These are phyloP conservation scores for Pleurotus pulmonarius DNA, from an alignment of 768 basidiomycete genomes.

Conservation along the genomic window DNA sequence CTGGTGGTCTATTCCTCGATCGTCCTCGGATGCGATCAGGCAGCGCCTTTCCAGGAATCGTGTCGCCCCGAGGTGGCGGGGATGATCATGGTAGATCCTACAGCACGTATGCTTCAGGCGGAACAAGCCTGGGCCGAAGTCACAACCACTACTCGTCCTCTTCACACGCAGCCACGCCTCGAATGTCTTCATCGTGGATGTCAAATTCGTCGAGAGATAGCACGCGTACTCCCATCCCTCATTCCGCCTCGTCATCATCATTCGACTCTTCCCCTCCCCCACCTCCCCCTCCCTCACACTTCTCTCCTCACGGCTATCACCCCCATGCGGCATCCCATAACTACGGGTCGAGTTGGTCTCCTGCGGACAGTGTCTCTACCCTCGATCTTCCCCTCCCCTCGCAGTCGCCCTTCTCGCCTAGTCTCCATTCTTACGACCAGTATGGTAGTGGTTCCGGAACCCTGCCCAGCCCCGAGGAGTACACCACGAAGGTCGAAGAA, in stretches of 20 bases:
- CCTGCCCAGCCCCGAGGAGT: conserved; percentile 40
- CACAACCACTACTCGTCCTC: neutral
- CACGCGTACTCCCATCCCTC: conserved; percentile 25
- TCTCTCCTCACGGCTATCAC: conserved; percentile 33
- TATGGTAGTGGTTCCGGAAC: conserved; percentile 30
- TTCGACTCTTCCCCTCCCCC: conserved; percentile 3
- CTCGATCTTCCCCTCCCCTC: conserved; percentile 29
- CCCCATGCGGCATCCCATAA: conserved; percentile 20
- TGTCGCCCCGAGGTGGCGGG: conserved; percentile 27
- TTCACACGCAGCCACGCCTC: neutral
- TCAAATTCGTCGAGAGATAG: conserved; percentile 29
- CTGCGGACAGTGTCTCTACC: conserved; percentile 22
- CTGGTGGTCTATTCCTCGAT: conserved; percentile 23
- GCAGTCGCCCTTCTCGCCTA: conserved; percentile 27
- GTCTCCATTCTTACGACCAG: conserved; percentile 25
- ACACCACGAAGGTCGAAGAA: conserved; percentile 18
- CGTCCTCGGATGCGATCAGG: conserved; percentile 33
- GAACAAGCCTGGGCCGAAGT: neutral
- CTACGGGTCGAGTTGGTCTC: conserved; percentile 39
- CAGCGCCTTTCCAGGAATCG: conserved; percentile 28
- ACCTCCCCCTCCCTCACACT: conserved; percentile 22
- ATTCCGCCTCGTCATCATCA: conserved; percentile 28
- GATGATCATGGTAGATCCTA: conserved; percentile 7
- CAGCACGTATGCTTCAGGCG: neutral
- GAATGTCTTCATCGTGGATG: conserved; percentile 30